phyloP scores from a whole-genome alignment of 2,329 filamentous ascomycete species.

The Bipolaris sorokiniana region DNA sequence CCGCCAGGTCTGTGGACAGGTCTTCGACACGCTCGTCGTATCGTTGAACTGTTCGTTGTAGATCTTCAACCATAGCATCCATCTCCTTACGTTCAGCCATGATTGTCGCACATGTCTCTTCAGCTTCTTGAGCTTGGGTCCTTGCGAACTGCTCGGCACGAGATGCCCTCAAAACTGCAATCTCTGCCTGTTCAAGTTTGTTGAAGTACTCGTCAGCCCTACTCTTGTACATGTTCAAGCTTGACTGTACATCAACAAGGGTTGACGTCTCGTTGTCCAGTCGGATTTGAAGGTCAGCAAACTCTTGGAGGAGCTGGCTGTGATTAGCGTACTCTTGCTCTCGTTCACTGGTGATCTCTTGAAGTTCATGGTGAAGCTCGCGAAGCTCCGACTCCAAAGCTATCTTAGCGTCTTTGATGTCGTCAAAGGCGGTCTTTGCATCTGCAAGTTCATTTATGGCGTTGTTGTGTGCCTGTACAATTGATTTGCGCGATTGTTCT shows the following conservation, averaged over 20 bases:
- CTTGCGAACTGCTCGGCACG: constrained; percentile 94
- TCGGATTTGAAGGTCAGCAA: constrained; percentile 89
- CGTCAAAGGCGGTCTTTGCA: constrained; percentile 85
- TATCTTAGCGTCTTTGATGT: constrained; percentile 80
- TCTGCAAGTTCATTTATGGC: constrained; percentile 84
- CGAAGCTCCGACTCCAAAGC: constrained; percentile 84
- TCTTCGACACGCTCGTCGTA: constrained; percentile 93
- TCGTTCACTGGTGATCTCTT: constrained; percentile 76
- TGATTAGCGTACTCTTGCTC: constrained; percentile 90
- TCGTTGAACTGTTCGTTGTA: constrained; percentile 86
- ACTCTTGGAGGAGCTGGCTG: constrained; percentile 87
- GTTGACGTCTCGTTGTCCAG: constrained; percentile 88
- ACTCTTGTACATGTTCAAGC: constrained; percentile 86
- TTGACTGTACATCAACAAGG: constrained; percentile 81
- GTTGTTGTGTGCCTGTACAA: constrained; percentile 85
- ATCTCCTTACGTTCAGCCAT: constrained; percentile 93
- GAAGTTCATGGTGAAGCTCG: constrained; percentile 80
- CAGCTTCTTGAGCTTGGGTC: constrained; percentile 84
- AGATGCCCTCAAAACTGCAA: constrained; percentile 88
- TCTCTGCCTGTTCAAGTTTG: constrained; percentile 96
- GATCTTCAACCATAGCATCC: constrained; percentile 83
- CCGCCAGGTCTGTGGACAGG: constrained; percentile 84
- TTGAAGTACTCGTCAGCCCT: constrained; percentile 95
- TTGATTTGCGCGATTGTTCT: constrained; percentile 81
- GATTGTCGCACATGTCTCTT: constrained; percentile 86